Conservation (phyloP, 139 green algal species). For the Volvox africanus region DNA sequence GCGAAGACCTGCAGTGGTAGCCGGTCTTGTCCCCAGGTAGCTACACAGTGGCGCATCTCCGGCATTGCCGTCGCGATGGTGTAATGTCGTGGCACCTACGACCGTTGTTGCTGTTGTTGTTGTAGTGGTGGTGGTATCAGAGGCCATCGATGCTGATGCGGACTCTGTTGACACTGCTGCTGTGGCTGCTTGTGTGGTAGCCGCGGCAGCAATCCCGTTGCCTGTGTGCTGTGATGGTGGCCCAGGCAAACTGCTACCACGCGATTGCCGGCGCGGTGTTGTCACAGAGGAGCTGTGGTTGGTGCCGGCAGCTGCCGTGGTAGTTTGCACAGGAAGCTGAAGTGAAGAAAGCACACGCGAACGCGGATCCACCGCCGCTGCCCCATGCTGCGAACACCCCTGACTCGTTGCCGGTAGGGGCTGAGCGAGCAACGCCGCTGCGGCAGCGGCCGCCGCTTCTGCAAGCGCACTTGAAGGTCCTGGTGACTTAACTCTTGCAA, state of each 20-base stretch:
- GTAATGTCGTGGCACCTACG: background rate
- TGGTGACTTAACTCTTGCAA: background rate
- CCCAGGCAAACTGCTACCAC: background rate
- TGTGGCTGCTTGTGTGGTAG: background rate
- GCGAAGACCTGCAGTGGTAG: too few relatives aligned
- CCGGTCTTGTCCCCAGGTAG: background rate
- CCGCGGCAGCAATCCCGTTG: background rate
- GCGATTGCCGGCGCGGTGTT: background rate
- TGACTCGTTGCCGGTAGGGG: background rate
- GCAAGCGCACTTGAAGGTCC: background rate
- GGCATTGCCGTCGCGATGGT: background rate
- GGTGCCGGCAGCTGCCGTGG: background rate
- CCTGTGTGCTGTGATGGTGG: background rate
- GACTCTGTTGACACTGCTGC: background rate
- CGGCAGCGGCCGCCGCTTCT: background rate
- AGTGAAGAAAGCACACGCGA: slow-evolving; percentile 13
- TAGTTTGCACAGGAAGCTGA: background rate
- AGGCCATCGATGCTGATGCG: background rate
- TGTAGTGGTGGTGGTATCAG: background rate
- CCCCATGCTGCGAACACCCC: background rate
- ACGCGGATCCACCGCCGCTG: background rate
- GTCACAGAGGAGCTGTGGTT: background rate
- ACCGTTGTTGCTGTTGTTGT: slow-evolving; percentile 13
- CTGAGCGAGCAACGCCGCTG: background rate
- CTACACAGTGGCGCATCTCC: background rate